Conservation (phyloP, 2,329 filamentous ascomycete genomes). For the Aureobasidium mangrovei region DNA sequence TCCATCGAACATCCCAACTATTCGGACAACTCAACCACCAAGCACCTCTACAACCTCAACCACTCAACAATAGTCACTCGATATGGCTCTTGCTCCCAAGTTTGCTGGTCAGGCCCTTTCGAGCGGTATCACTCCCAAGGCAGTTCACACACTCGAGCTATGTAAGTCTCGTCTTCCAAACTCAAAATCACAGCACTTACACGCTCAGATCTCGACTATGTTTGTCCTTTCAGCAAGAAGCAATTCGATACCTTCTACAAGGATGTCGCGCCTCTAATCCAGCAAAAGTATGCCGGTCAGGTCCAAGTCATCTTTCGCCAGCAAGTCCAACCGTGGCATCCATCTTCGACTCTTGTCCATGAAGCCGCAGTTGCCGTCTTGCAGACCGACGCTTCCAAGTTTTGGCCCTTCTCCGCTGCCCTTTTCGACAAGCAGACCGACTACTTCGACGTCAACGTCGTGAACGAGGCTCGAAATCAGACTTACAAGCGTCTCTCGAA, state of each 20-base stretch:
- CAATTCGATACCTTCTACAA: constrained; percentile 66
- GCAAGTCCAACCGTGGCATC: constrained; percentile 93
- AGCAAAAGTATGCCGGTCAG: constrained; percentile 49
- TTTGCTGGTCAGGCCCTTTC: constrained; percentile 65
- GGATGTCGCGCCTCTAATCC: constrained; percentile 56
- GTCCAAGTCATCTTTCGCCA: constrained; percentile 78
- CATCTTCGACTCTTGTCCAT: constrained; percentile 59
- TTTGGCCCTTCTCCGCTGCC: constrained; percentile 68
- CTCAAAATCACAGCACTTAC: background rate
- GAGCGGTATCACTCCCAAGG: constrained; percentile 33
- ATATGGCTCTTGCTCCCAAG: constrained; percentile 68
- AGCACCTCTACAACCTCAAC: background rate
- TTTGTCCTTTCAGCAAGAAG: constrained; percentile 62
- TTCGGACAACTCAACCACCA: background rate
- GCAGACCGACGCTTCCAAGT: constrained; percentile 58
- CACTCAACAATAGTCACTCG: background rate
- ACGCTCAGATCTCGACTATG: constrained; percentile 67
- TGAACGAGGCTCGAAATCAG: constrained; percentile 72
- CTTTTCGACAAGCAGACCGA: constrained; percentile 62
- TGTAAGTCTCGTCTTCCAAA: constrained; percentile 29
- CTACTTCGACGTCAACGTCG: constrained; percentile 79
- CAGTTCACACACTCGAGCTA: constrained; percentile 46
- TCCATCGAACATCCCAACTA: background rate
- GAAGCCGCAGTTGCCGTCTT: constrained; percentile 80
- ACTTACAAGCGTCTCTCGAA: constrained; percentile 74